Evolutionary conservation across 345 rosid species (phyloP).

Genomic region (Euphorbia lathyris): DNA sequence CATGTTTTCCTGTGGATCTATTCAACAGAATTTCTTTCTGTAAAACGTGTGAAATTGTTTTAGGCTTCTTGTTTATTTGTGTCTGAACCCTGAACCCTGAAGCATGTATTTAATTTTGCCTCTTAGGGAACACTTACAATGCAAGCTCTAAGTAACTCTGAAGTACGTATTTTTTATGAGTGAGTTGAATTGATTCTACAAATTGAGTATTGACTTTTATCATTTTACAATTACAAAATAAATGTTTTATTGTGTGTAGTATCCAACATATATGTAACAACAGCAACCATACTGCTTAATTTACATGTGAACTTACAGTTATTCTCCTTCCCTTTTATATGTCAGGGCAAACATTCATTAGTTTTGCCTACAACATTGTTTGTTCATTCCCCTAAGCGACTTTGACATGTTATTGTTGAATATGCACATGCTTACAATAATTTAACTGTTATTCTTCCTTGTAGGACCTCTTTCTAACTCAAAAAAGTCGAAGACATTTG

Average conservation of each 20-base stretch:
- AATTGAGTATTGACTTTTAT: not conserved
- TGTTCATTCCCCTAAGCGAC: not conserved
- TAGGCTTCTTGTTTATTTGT: too few species aligned
- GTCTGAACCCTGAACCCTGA: too few species aligned
- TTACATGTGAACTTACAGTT: too few species aligned
- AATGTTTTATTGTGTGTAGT: not conserved
- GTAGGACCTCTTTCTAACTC: constrained; percentile 44
- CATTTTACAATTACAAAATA: not conserved
- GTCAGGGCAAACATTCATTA: not conserved
- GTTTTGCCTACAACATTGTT: not conserved
- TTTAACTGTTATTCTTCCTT: constrained; percentile 10
- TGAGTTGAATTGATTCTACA: not conserved
- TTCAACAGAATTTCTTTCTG: too few species aligned
- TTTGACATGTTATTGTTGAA: not conserved
- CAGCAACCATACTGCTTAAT: too few species aligned
- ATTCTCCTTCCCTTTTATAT: too few species aligned
- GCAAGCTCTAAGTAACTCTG: too few species aligned
- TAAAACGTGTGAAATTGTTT: too few species aligned
- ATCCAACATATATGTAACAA: not conserved
- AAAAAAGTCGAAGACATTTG: constrained; percentile 47
- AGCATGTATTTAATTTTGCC: too few species aligned
- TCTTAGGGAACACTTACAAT: not conserved
- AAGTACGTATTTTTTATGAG: not conserved
- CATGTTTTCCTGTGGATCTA: too few species aligned
- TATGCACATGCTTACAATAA: not conserved